These are phyloP conservation scores for Zygosaccharomyces gambellarensis DNA, from an alignment of 805 yeast genomes.

Conservation along the genomic window DNA sequence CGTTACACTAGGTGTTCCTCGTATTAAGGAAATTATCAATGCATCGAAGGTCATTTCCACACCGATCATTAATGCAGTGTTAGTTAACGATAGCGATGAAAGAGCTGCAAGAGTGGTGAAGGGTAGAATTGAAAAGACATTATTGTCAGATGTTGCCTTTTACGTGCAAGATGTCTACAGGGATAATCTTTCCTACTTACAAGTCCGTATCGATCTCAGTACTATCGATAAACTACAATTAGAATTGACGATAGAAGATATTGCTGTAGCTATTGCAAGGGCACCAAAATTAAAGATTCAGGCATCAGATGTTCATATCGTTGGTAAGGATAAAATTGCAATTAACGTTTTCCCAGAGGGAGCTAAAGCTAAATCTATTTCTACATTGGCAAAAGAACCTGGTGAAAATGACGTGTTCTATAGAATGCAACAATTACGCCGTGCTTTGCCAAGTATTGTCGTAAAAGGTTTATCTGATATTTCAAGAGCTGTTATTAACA, in stretches of 20 bases:
- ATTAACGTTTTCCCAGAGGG: conserved; percentile 51
- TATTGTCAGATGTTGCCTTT: conserved; percentile 77
- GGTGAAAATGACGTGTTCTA: conserved; percentile 59
- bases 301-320: conserved; percentile 62
- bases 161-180: conserved; percentile 92
- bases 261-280: conserved; percentile 70
- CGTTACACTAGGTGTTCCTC: conserved; percentile 98
- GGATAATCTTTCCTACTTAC: conserved; percentile 69
- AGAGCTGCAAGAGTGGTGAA: conserved; percentile 98
- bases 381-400: conserved; percentile 40
- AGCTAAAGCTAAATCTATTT: conserved; percentile 39
- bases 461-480: conserved; percentile 92
- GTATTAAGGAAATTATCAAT: conserved; percentile 96
- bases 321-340: conserved; percentile 61
- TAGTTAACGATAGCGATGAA: conserved; percentile 91
- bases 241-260: conserved; percentile 80
- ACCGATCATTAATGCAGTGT: conserved; percentile 90
- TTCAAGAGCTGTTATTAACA: conserved; percentile 93
- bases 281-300: conserved; percentile 89
- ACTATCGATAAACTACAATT: conserved; percentile 87
- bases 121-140: conserved; percentile 93
- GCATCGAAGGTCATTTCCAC: conserved; percentile 94
- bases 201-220: conserved; percentile 72
- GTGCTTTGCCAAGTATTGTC: conserved; percentile 79
- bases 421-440: conserved; percentile 82